Evolutionary conservation across 1,284 basidiomycete genomes (phyloP).

Genomic region (Mycena citricolor): DNA sequence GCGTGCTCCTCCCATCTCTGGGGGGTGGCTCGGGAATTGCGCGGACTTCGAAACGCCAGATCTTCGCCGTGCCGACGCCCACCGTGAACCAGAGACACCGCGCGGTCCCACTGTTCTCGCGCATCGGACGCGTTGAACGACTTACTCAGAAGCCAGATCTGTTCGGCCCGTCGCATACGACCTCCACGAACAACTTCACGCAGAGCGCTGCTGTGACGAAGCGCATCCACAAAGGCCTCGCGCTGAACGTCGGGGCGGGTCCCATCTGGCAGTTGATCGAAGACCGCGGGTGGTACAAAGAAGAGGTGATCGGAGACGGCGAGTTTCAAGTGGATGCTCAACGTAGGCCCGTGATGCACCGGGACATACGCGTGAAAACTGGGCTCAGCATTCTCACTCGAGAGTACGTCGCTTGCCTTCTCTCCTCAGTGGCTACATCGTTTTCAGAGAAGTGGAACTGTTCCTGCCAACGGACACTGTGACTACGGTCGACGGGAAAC

Average conservation of each 20-base stretch:
- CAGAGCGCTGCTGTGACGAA: conserved; percentile 41
- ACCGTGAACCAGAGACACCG: conserved; percentile 68
- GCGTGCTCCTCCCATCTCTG: conserved; percentile 22
- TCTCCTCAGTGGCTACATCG: conserved; percentile 17
- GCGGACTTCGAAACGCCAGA: conserved; percentile 43
- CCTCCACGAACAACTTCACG: conserved; percentile 49
- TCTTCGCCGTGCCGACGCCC: conserved; percentile 54
- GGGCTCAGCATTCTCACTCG: conserved; percentile 46
- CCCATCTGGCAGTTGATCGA: conserved; percentile 73
- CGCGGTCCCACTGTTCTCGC: conserved; percentile 56
- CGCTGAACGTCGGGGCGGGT: conserved; percentile 68
- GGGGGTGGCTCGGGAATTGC: conserved; percentile 26
- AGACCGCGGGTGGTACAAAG: conserved; percentile 76
- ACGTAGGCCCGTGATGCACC: conserved; percentile 60
- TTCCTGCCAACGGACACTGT: conserved; percentile 57
- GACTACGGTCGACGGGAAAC: conserved; percentile 46
- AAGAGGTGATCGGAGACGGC: conserved; percentile 38
- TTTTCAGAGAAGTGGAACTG: conserved; percentile 47
- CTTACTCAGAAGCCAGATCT: conserved; percentile 48
- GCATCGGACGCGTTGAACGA: conserved; percentile 52
- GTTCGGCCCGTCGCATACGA: conserved; percentile 37
- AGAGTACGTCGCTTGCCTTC: conserved; percentile 43
- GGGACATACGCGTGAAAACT: conserved; percentile 39
- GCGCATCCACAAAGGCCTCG: conserved; percentile 61
- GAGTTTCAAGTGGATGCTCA: conserved; percentile 42